Evolutionary conservation across 768 basidiomycete genomes (phyloP).

Genomic region (Pisolithus microcarpus): DNA sequence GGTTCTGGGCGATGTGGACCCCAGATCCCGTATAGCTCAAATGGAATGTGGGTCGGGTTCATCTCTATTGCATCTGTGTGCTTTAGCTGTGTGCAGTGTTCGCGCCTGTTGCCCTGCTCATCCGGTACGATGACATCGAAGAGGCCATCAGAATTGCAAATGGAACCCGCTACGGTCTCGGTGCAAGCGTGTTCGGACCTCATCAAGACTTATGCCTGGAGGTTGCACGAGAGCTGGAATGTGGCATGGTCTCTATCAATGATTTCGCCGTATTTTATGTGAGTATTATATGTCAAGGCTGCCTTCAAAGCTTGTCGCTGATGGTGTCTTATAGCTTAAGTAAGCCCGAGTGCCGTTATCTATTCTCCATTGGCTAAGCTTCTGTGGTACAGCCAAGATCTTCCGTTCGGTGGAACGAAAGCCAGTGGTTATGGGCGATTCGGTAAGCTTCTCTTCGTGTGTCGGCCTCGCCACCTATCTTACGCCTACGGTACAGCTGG

Average conservation of each 20-base stretch:
- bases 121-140: slow-evolving; percentile 76
- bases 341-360: slow-evolving; percentile 30
- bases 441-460: slow-evolving; percentile 37
- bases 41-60: slow-evolving; percentile 50
- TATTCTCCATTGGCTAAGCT: not conserved
- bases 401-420: slow-evolving; percentile 94
- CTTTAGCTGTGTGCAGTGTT: slow-evolving; percentile 55
- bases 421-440: slow-evolving; percentile 91
- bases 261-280: slow-evolving; percentile 90
- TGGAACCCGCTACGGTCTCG: slow-evolving; percentile 80
- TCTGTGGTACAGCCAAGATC: slow-evolving; percentile 56
- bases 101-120: slow-evolving; percentile 83
- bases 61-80: not conserved
- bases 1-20: slow-evolving; percentile 70
- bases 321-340: slow-evolving; percentile 48
- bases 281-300: slow-evolving; percentile 24
- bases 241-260: slow-evolving; percentile 96
- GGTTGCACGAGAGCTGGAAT: slow-evolving; percentile 77
- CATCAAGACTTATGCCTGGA: slow-evolving; percentile 70
- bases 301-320: slow-evolving; percentile 9
- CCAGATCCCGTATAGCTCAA: slow-evolving; percentile 68
- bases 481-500: slow-evolving; percentile 49
- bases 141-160: slow-evolving; percentile 89
- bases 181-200: slow-evolving; percentile 91
- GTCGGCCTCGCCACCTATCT: slow-evolving; percentile 4